These are phyloP conservation scores for Auricularia sp. DNA, from an alignment of 768 basidiomycete species.

Conservation along the genomic window DNA sequence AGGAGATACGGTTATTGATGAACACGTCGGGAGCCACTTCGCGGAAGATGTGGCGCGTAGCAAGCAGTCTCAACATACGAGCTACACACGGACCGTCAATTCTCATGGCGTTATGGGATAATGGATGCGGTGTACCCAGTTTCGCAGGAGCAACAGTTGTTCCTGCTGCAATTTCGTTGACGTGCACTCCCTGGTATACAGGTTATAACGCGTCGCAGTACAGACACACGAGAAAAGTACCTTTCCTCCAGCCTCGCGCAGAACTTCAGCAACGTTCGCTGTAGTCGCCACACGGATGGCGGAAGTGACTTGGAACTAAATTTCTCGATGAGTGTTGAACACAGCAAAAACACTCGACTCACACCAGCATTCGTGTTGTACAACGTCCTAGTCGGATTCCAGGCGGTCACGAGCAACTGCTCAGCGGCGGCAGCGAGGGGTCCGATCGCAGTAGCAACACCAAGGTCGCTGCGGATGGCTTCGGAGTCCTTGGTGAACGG, in stretches of 20 bases:
- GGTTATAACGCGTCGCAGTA: background rate
- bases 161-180: slow-evolving; percentile 27
- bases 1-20: slow-evolving; percentile 18
- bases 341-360: too few relatives aligned
- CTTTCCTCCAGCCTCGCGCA: background rate
- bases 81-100: slow-evolving; percentile 8
- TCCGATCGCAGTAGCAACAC: background rate
- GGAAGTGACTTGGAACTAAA: background rate
- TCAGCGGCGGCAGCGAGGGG: background rate
- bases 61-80: slow-evolving; percentile 20
- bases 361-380: too few relatives aligned
- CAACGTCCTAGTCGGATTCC: background rate
- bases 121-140: slow-evolving; percentile 20
- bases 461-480: background rate
- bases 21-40: slow-evolving; percentile 24
- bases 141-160: slow-evolving; percentile 24
- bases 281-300: background rate
- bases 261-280: background rate
- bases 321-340: too few relatives aligned
- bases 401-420: background rate
- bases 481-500: background rate
- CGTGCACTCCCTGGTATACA: slow-evolving; percentile 18
- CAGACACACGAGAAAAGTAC: background rate
- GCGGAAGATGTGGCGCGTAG: slow-evolving; percentile 21
- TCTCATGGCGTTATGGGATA: too few relatives aligned